Percentiles rank a stretch among this genome's conserved stretches.
phyloP scores from a whole-genome alignment of 192 early-diverging fungal genomes.

The Funneliformis geosporum region DNA sequence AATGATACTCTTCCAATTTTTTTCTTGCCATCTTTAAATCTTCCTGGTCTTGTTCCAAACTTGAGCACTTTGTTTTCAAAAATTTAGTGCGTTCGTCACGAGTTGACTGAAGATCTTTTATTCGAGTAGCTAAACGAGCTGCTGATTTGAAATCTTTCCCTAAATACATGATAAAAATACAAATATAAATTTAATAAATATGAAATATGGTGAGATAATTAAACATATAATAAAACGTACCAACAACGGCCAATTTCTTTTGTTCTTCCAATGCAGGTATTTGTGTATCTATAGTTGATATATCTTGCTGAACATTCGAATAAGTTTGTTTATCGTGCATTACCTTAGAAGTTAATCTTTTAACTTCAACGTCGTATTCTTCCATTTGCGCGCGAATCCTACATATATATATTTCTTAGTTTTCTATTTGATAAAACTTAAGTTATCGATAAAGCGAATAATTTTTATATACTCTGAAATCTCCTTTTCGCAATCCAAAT shows the following conservation, averaged over 20 bases:
- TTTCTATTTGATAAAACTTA: background rate
- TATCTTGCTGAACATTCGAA: constrained; percentile 22
- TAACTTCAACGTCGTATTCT: constrained; percentile 17
- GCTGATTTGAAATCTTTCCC: constrained; percentile 22
- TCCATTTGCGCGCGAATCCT: background rate
- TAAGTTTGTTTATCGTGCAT: constrained; percentile 31
- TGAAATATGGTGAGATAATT: background rate
- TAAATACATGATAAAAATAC: background rate
- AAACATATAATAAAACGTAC: background rate
- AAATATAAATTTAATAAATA: background rate
- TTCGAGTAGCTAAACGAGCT: constrained; percentile 9
- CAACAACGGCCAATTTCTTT: constrained; percentile 18
- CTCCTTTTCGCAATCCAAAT: constrained; percentile 25
- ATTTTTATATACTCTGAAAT: constrained; percentile 6
- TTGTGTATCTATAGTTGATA: constrained; percentile 25
- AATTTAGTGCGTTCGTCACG: constrained; percentile 15
- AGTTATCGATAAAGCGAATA: background rate
- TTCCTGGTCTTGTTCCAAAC: constrained; percentile 24
- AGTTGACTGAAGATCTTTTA: constrained; percentile 26
- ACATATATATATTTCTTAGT: background rate
- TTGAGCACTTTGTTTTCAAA: constrained; percentile 12
- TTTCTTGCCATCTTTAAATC: constrained; percentile 4
- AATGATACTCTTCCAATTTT: constrained; percentile 3
- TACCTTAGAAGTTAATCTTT: constrained; percentile 20
- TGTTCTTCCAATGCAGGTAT: constrained; percentile 28